These are phyloP conservation scores for Fragaria vesca DNA, from an alignment of 306 rosid genomes.

Conservation along the genomic window DNA sequence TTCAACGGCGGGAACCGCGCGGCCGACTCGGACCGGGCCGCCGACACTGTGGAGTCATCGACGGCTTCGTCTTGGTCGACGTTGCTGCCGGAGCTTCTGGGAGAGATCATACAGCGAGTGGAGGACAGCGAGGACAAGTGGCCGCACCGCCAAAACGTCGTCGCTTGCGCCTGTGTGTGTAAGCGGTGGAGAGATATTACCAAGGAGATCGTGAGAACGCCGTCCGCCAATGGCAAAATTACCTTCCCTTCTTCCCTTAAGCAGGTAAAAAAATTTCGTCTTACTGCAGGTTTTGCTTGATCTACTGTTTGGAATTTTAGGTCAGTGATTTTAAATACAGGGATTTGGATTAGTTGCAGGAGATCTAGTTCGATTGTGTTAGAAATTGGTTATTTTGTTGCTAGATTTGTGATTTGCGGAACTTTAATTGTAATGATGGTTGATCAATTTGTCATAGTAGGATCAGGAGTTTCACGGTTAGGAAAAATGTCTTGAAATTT, in stretches of 20 bases:
- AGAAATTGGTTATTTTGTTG: not conserved
- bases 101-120: slow-evolving; percentile 72
- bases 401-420: not conserved
- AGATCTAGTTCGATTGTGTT: not conserved
- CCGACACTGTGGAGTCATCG: slow-evolving; percentile 7
- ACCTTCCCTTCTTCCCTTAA: slow-evolving; percentile 96
- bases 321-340: not conserved
- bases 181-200: slow-evolving; percentile 89
- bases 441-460: not conserved
- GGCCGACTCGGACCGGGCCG: slow-evolving; percentile 13
- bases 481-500: not conserved
- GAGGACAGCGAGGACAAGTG: slow-evolving; percentile 72
- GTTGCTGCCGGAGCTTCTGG: slow-evolving; percentile 84
- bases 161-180: slow-evolving; percentile 86
- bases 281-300: not conserved
- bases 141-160: slow-evolving; percentile 84
- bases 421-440: not conserved
- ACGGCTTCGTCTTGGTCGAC: slow-evolving; percentile 56
- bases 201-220: slow-evolving; percentile 57
- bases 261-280: slow-evolving; percentile 46
- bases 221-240: slow-evolving; percentile 57
- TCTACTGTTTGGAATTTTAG: not conserved
- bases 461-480: not conserved
- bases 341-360: not conserved
- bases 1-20: slow-evolving; percentile 14